Conservation (phyloP, 1,284 basidiomycete genomes). For the Boletus nobilissimus region DNA sequence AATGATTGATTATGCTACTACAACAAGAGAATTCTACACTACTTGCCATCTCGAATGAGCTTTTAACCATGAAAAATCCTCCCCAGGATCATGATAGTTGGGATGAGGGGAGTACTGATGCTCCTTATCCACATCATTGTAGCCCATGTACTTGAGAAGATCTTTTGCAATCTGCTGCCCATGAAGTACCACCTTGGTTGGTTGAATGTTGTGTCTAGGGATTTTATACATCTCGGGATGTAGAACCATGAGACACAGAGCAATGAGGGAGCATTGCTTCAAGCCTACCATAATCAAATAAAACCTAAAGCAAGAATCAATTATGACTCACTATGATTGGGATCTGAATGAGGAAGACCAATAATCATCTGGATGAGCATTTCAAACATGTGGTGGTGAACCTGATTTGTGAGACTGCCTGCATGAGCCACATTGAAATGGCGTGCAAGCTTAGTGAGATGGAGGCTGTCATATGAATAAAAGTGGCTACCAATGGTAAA, state of each 20-base stretch:
- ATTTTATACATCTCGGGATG: neutral
- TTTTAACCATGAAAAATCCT: neutral
- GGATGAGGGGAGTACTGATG: neutral
- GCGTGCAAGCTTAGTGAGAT: neutral
- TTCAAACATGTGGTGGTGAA: neutral
- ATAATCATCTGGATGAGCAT: neutral
- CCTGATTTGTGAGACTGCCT: neutral
- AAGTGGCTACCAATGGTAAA: slow-evolving; percentile 1
- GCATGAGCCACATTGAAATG: neutral
- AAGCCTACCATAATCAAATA: neutral
- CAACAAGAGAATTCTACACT: neutral
- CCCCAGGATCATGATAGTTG: neutral
- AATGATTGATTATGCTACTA: neutral
- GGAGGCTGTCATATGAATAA: slow-evolving; percentile 1
- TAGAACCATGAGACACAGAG: neutral
- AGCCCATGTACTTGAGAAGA: neutral
- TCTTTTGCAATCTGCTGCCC: neutral
- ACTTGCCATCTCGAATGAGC: neutral
- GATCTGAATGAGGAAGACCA: neutral
- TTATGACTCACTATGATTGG: neutral
- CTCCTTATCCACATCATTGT: neutral
- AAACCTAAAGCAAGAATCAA: neutral
- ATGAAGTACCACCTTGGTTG: neutral
- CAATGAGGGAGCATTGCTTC: neutral
- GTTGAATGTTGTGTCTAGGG: neutral